These are phyloP conservation scores for Mallotus japonicus DNA, from an alignment of 441 rosid species.

Conservation along the genomic window DNA sequence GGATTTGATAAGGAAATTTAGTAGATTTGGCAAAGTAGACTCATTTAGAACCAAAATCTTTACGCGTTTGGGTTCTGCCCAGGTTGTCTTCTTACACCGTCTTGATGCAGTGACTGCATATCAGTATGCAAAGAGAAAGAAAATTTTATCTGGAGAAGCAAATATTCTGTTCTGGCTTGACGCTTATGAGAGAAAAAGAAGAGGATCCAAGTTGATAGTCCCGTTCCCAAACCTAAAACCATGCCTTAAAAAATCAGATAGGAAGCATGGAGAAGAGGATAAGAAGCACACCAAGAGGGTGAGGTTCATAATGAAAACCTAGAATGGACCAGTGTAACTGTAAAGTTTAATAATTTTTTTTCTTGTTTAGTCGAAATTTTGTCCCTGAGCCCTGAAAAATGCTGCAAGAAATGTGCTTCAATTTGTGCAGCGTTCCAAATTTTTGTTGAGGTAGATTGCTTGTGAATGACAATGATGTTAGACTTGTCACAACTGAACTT, in stretches of 20 bases:
- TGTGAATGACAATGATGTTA: too few relatives aligned
- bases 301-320: constrained; percentile 24
- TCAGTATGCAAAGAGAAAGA: constrained; percentile 33
- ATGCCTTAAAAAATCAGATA: constrained; percentile 26
- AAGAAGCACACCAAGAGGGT: constrained; percentile 21
- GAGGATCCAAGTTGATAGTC: constrained; percentile 1
- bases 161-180: constrained; percentile 34
- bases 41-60: constrained; percentile 24
- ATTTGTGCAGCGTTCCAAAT: background rate
- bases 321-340: background rate
- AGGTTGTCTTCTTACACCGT: constrained; percentile 28
- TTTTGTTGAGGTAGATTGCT: background rate
- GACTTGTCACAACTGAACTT: too few relatives aligned
- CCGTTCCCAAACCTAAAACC: constrained; percentile 20
- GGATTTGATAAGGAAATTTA: constrained; percentile 30
- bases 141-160: constrained; percentile 19
- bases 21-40: constrained; percentile 31
- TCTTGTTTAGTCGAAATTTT: background rate
- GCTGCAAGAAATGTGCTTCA: background rate
- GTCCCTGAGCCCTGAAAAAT: background rate
- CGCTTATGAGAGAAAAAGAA: constrained; percentile 14
- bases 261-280: background rate
- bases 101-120: constrained; percentile 34
- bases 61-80: constrained; percentile 25
- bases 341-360: background rate